phyloP scores from a whole-genome alignment of 345 rosid species.

The Corchorus olitorius region DNA sequence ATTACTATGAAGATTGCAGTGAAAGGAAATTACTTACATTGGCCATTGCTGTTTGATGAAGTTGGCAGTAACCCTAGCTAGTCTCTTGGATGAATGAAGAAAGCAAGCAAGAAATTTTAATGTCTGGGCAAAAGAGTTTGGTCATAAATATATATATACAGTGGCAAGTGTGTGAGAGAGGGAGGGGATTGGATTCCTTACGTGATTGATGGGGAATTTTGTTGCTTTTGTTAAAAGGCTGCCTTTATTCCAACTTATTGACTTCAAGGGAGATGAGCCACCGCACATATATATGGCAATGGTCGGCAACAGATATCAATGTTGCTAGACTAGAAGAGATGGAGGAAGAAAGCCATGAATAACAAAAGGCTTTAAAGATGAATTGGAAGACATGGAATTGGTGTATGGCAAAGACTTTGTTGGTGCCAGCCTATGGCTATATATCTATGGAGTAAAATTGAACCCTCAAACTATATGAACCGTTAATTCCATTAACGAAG shows the following conservation, averaged over 20 bases:
- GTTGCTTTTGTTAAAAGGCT: conserved; percentile 32
- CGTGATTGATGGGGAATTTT: conserved; percentile 31
- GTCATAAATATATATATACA: background rate
- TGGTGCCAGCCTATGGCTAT: no score
- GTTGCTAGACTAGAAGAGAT: background rate
- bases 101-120: background rate
- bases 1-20: background rate
- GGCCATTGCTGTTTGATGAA: conserved; percentile 29
- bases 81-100: background rate
- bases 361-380: no score
- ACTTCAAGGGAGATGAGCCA: conserved; percentile 18
- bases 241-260: conserved; percentile 24
- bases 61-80: background rate
- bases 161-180: background rate
- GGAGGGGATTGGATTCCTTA: conserved; percentile 44
- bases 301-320: background rate
- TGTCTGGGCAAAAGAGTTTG: background rate
- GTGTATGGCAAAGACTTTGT: no score
- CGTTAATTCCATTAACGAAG: no score
- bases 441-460: no score
- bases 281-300: background rate
- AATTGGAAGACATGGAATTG: no score
- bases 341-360: background rate
- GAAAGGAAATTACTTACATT: conserved; percentile 35
- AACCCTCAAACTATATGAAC: no score